A percentile compares a stretch with the other conserved stretches of the same genome.
Conservation (phyloP, 2,329 filamentous ascomycete genomes). For the Trichoderma harzianum region DNA sequence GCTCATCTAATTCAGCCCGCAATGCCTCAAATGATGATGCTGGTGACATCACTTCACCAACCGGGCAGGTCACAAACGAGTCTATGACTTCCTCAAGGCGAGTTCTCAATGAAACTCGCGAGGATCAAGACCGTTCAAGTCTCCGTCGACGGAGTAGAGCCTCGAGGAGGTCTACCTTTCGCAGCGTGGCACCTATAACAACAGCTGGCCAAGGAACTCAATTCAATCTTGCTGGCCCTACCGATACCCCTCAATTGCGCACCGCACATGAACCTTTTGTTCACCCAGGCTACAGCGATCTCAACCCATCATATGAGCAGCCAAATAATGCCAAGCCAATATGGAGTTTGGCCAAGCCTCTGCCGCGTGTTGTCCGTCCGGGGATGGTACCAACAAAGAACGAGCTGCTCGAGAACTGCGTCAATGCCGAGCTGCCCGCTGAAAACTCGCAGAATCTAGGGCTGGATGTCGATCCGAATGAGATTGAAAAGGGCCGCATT, state of each 20-base stretch:
- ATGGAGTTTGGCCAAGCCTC: conserved; percentile 6
- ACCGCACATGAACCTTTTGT: neutral
- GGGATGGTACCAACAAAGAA: conserved; percentile 9
- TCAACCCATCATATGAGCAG: neutral
- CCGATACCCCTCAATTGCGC: neutral
- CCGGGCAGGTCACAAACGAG: neutral
- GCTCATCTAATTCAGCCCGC: neutral
- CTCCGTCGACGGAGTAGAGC: conserved; percentile 2
- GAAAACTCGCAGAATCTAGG: conserved; percentile 9
- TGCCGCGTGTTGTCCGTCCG: conserved; percentile 4
- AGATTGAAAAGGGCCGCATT: conserved; percentile 7
- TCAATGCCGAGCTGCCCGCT: neutral
- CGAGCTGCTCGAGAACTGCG: neutral
- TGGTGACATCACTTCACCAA: neutral
- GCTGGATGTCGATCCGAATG: conserved; percentile 1
- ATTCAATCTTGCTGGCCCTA: conserved; percentile 2
- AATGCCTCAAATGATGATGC: neutral
- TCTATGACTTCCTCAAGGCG: neutral
- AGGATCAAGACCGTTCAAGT: neutral
- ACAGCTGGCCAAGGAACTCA: neutral
- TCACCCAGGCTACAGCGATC: neutral
- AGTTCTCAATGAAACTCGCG: neutral
- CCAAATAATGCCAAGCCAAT: neutral
- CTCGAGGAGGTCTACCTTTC: neutral
- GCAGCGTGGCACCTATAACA: neutral